These are phyloP conservation scores for Ophiostoma himal-ulmi DNA, from an alignment of 2,329 filamentous ascomycete genomes.

Conservation along the genomic window DNA sequence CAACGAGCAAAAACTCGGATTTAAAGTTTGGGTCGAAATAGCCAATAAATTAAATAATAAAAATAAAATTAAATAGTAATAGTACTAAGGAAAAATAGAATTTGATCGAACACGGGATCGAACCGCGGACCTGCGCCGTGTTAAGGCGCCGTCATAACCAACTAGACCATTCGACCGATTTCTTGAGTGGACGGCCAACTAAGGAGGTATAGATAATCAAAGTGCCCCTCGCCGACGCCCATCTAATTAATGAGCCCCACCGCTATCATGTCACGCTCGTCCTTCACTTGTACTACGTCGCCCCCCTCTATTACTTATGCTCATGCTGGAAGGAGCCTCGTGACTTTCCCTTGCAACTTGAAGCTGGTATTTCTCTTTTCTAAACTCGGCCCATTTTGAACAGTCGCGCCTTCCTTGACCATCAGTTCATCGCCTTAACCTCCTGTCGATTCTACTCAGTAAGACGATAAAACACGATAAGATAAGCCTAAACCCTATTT, in stretches of 20 bases:
- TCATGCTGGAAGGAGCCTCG: not conserved
- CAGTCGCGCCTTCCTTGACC: not conserved
- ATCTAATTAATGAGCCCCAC: not conserved
- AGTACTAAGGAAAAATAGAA: not conserved
- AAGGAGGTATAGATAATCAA: not conserved
- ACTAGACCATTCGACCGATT: constrained; percentile 24
- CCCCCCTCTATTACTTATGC: not conserved
- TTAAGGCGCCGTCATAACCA: constrained; percentile 25
- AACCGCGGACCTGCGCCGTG: constrained; percentile 25
- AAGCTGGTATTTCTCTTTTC: not conserved
- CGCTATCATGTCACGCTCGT: not conserved
- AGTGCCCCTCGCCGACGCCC: not conserved
- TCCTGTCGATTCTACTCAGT: not conserved
- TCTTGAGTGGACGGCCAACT: not conserved
- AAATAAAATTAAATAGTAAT: not conserved
- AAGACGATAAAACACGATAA: not conserved
- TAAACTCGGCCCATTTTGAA: not conserved
- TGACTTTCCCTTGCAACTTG: too few species aligned
- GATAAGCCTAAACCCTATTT: not conserved
- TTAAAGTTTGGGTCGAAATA: not conserved
- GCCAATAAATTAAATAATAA: not conserved
- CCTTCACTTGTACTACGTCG: not conserved
- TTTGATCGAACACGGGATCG: constrained; percentile 24
- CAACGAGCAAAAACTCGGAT: not conserved
- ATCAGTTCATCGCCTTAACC: not conserved